These are phyloP conservation scores for Xerocomus amazonicus DNA, from an alignment of 1,284 basidiomycete genomes.

Conservation along the genomic window DNA sequence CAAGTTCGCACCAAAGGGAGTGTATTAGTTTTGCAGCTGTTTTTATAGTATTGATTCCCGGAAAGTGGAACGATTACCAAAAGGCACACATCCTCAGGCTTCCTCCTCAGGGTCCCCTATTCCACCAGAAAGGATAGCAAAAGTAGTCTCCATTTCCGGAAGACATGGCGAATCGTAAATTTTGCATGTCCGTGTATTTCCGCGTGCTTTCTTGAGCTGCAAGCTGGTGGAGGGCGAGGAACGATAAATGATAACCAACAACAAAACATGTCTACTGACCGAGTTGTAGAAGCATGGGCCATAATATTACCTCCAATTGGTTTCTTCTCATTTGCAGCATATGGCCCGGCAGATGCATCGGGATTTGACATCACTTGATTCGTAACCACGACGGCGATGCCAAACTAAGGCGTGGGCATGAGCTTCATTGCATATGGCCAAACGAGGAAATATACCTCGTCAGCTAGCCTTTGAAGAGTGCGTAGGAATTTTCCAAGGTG, in stretches of 20 bases:
- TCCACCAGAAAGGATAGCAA: constrained; percentile 87
- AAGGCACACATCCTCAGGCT: constrained; percentile 29
- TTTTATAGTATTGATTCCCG: constrained; percentile 4
- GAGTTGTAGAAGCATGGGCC: constrained; percentile 93
- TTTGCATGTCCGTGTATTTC: constrained; percentile 91
- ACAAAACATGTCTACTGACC: constrained; percentile 41
- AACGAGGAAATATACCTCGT: constrained; percentile 65
- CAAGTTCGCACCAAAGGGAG: constrained; percentile 5
- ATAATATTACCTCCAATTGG: constrained; percentile 97
- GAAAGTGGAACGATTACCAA: not conserved
- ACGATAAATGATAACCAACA: not conserved
- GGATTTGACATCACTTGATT: constrained; percentile 99
- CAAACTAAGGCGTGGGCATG: constrained; percentile 60
- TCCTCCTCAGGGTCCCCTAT: constrained; percentile 93
- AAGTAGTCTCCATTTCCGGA: constrained; percentile 95
- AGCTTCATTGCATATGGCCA: constrained; percentile 3
- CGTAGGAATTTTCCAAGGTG: constrained; percentile 98
- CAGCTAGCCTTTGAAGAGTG: constrained; percentile 89
- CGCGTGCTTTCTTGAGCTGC: constrained; percentile 91
- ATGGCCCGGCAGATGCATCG: constrained; percentile 88
- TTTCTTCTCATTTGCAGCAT: constrained; percentile 91
- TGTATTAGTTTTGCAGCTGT: constrained; percentile 5
- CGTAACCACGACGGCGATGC: constrained; percentile 95
- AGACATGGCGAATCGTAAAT: constrained; percentile 98
- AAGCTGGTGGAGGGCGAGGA: constrained; percentile 47